Percentiles rank a stretch among this genome's conserved stretches.
These are phyloP conservation scores for Diplosphaera chodatii DNA, from an alignment of 139 green algal genomes.

Conservation along the genomic window DNA sequence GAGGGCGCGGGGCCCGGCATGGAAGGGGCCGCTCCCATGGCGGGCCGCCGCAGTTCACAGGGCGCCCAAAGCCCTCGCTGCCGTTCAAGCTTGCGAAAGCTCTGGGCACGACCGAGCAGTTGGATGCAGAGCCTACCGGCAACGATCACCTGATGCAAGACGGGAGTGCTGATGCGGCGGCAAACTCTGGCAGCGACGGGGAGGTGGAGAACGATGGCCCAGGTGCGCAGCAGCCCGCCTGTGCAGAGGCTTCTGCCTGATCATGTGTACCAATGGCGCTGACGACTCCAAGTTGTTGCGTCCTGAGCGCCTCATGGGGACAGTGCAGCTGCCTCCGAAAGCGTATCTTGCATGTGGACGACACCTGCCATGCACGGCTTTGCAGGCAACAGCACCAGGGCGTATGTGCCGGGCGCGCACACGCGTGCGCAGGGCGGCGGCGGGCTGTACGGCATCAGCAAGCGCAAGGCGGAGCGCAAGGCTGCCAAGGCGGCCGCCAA, in stretches of 20 bases:
- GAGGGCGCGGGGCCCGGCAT: not conserved
- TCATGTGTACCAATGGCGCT: too few relatives aligned
- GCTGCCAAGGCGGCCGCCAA: constrained; percentile 1
- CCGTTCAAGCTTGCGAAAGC: not conserved
- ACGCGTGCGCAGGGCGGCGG: not conserved
- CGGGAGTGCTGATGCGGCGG: too few relatives aligned
- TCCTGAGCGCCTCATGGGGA: too few relatives aligned
- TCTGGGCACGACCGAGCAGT: not conserved
- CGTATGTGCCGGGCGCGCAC: not conserved
- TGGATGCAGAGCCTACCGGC: not conserved
- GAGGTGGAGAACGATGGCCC: not conserved
- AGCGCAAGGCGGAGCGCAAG: constrained; percentile 10
- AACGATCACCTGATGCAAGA: not conserved
- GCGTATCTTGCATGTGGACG: too few relatives aligned
- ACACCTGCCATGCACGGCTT: too few relatives aligned
- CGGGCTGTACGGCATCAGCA: not conserved
- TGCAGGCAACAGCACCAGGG: constrained; percentile 4
- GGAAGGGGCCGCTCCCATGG: constrained; percentile 2
- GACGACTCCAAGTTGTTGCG: too few relatives aligned
- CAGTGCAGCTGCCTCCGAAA: too few relatives aligned
- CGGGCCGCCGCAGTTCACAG: not conserved
- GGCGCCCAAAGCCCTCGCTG: not conserved
- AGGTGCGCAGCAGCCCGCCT: not conserved
- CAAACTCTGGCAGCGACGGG: not conserved
- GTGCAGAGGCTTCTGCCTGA: too few relatives aligned